Base-by-base conservation (phyloP, 257 asterid genomes). In the Solanum sitiens region DNA sequence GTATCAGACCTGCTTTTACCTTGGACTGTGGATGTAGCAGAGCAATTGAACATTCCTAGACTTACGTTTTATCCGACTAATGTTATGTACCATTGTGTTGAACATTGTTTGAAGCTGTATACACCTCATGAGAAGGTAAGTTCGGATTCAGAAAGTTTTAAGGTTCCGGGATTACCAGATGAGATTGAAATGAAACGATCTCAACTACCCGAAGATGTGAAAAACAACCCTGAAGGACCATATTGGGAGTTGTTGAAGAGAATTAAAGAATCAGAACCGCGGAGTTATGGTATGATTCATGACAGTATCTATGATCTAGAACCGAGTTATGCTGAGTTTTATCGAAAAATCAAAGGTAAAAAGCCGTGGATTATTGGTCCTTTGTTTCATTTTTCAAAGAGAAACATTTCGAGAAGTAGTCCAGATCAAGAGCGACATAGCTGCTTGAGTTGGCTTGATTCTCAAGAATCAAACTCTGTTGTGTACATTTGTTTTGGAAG, bases 1-100 rank as follows among this genome's bases (percentile, higher is more conserved):
- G 74, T 89, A 30, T 88, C 91, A 3, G 93, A 91, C 73, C 21
- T 88, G 87, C 72, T 89, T 44, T 86, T 83, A 33, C 91, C 89
- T 3, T 91, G 93, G 93, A 89, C 91, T 8, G 86, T 83, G 37
- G 90, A 89, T 56, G 68, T 89, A 1, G 91, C 91, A 4, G 89
- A 85, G 21, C 75, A 30, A 83, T 23, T 91, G 56, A 84, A 89
- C 30, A 88, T 91, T 79, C 89, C 93, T 3, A 88, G 91, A 74
- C 50, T 91, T 25, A 33, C 85, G 86, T 91, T 88, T 35, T 73
- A 86, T 18, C 83, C 89, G 0, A 89, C 27, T 61, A 86, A 65
- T 42, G 84, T 84, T 68, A 42, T 88, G 40, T 87, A 87, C 7
- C 91, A 88, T 4, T 84, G 89, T 56, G 72, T 86, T 10, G 88